phyloP scores from a whole-genome alignment of 2,329 filamentous ascomycete genomes.

The Sporothrix schenckii region DNA sequence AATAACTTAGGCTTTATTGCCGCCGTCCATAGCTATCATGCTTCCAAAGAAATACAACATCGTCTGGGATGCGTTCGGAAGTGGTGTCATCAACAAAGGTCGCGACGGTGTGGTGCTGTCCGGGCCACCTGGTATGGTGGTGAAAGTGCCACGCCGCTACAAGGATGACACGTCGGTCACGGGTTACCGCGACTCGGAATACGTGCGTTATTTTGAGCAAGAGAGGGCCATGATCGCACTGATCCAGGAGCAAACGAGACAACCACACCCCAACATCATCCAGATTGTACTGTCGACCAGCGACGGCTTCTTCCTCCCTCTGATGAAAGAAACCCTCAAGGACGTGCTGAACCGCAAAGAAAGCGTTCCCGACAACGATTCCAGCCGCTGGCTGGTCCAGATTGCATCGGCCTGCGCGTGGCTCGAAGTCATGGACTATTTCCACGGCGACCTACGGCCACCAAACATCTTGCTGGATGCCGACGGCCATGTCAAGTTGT shows the following conservation, averaged over 20 bases:
- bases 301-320: neutral
- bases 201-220: neutral
- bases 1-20: no score
- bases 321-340: neutral
- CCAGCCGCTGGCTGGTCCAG: neutral
- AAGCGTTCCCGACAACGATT: neutral
- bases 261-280: neutral
- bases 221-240: neutral
- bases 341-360: neutral
- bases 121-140: neutral
- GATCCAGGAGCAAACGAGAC: neutral
- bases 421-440: neutral
- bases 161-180: neutral
- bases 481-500: neutral
- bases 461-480: neutral
- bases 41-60: conserved; percentile 11
- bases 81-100: neutral
- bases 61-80: neutral
- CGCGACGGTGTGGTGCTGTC: neutral
- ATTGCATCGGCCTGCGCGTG: neutral
- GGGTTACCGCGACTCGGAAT: neutral
- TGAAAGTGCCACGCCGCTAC: neutral
- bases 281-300: neutral
- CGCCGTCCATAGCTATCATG: no score
- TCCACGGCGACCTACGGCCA: neutral